phyloP scores from a whole-genome alignment of 305 asterid genomes.

The Galium porrigens region DNA sequence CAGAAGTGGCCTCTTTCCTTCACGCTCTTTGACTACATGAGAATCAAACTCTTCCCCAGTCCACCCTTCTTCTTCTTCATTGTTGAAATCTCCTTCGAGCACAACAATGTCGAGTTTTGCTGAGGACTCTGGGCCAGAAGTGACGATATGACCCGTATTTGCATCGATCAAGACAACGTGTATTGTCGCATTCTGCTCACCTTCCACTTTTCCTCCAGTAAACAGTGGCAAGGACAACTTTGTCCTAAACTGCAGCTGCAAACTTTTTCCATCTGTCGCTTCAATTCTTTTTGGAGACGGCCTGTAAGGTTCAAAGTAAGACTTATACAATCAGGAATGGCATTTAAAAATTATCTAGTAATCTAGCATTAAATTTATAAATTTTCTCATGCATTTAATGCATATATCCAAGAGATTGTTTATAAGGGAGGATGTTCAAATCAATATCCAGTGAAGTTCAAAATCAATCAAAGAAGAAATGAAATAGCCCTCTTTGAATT shows the following conservation, averaged over 20 bases:
- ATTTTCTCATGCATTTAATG: background rate
- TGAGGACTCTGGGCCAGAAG: constrained; percentile 70
- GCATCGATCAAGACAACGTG: constrained; percentile 70
- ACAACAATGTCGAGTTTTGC: constrained; percentile 65
- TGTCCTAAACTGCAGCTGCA: constrained; percentile 79
- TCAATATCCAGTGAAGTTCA: background rate
- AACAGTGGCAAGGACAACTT: constrained; percentile 83
- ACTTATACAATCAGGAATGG: background rate
- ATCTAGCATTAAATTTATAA: background rate
- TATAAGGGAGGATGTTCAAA: background rate
- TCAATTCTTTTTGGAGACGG: constrained; percentile 78
- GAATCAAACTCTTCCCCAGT: constrained; percentile 71
- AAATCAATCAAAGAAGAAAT: background rate
- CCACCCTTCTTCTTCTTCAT: constrained; percentile 86
- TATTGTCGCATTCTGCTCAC: constrained; percentile 74
- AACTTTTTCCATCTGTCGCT: constrained; percentile 69
- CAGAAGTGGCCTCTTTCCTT: constrained; percentile 89
- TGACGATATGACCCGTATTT: constrained; percentile 49
- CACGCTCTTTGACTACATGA: constrained; percentile 77
- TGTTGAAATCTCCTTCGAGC: constrained; percentile 89
- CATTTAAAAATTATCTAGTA: background rate
- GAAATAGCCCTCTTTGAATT: background rate
- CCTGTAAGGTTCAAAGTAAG: constrained; percentile 31
- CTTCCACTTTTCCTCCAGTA: constrained; percentile 91
- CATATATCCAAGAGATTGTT: background rate